phyloP scores from a whole-genome alignment of 2,329 filamentous ascomycete genomes.

The Hirsutella thompsonii region DNA sequence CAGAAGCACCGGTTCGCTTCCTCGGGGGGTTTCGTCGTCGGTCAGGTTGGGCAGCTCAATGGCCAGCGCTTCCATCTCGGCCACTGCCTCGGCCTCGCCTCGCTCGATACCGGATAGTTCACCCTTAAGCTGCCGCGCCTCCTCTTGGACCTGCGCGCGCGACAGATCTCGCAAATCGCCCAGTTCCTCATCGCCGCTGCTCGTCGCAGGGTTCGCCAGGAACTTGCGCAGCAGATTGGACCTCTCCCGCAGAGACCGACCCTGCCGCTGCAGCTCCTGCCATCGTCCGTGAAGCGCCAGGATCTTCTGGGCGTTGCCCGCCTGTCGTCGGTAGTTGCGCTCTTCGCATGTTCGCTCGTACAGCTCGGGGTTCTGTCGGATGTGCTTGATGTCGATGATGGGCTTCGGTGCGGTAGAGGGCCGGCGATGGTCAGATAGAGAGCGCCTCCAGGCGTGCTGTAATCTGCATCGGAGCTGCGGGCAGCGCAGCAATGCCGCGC shows the following conservation, averaged over 20 bases:
- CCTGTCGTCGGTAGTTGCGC: conserved; percentile 61
- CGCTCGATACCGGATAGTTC: conserved; percentile 47
- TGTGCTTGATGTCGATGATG: conserved; percentile 73
- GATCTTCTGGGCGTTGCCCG: conserved; percentile 43
- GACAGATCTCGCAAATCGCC: conserved; percentile 21
- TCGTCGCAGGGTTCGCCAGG: conserved; percentile 38
- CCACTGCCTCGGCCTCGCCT: conserved; percentile 43
- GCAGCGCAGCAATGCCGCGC: conserved; percentile 14
- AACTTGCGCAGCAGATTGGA: conserved; percentile 48
- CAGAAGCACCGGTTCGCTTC: conserved; percentile 50
- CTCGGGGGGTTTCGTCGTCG: conserved; percentile 59
- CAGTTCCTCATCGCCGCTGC: conserved; percentile 28
- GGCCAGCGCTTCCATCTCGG: conserved; percentile 63
- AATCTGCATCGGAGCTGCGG: conserved; percentile 7
- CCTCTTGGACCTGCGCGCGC: conserved; percentile 42
- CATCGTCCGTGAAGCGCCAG: conserved; percentile 41
- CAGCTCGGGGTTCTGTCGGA: conserved; percentile 70
- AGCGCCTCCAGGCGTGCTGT: conserved; percentile 4
- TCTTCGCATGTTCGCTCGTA: conserved; percentile 74
- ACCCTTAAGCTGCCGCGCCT: conserved; percentile 53
- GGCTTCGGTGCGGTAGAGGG: conserved; percentile 68
- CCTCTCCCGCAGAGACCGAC: conserved; percentile 48
- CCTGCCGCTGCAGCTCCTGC: conserved; percentile 46
- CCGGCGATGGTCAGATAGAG: conserved; percentile 23
- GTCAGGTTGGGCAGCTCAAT: conserved; percentile 79